Evolutionary conservation across 352 stramenopile species (phyloP).

Genomic region (Phytophthora macrochlamydospora): DNA sequence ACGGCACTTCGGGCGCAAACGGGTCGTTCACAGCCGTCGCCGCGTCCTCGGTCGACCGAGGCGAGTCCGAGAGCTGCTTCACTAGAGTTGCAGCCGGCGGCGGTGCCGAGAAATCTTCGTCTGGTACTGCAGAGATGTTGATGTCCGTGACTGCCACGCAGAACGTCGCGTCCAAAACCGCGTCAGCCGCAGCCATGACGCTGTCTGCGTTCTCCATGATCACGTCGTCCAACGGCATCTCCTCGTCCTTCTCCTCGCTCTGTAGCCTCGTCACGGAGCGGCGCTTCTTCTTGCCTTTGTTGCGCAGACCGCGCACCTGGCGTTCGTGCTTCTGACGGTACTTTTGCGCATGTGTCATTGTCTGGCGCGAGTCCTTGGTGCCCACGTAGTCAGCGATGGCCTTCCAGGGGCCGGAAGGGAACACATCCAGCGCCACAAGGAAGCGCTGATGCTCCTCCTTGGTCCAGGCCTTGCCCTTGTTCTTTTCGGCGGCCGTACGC

Average conservation of each 20-base stretch:
- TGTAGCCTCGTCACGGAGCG: conserved; percentile 10
- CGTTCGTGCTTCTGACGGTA: conserved; percentile 79
- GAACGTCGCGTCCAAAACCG: not conserved
- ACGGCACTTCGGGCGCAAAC: conserved; percentile 15
- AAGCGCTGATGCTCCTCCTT: conserved; percentile 60
- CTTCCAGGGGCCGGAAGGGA: conserved; percentile 66
- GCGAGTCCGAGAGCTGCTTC: conserved; percentile 40
- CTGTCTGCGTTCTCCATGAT: not conserved
- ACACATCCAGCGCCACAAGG: conserved; percentile 59
- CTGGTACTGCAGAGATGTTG: conserved; percentile 10
- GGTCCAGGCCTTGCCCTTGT: conserved; percentile 67
- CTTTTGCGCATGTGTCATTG: conserved; percentile 86
- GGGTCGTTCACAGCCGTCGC: conserved; percentile 12
- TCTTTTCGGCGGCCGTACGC: conserved; percentile 39
- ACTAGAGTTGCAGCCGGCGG: conserved; percentile 6
- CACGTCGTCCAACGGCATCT: conserved; percentile 2
- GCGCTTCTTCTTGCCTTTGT: conserved; percentile 30
- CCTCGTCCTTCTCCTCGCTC: conserved; percentile 5
- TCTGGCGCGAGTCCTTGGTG: conserved; percentile 91
- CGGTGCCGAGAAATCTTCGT: conserved; percentile 14
- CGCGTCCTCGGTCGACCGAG: conserved; percentile 38
- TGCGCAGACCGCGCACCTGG: conserved; percentile 55
- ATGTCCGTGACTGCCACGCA: conserved; percentile 1
- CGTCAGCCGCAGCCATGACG: not conserved
- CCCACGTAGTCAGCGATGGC: conserved; percentile 62